phyloP scores from a whole-genome alignment of 106 monocot species.

The Dioscorea zingiberensis region DNA sequence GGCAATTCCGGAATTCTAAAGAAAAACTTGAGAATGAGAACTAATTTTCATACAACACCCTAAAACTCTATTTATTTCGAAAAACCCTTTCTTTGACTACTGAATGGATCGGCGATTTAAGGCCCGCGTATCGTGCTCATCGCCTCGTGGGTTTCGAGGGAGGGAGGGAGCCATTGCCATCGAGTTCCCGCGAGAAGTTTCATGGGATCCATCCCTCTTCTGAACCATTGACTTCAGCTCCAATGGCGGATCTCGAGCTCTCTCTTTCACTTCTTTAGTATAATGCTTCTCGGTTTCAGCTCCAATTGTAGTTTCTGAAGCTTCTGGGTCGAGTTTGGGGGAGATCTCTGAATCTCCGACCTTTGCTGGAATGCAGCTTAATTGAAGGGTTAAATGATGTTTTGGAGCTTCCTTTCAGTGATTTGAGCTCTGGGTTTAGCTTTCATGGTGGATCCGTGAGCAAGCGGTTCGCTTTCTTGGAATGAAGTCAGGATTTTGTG shows the following conservation, averaged over 20 bases:
- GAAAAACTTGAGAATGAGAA: no score
- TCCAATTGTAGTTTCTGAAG: not conserved
- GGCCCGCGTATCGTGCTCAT: no score
- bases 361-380: not conserved
- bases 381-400: not conserved
- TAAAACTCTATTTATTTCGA: no score
- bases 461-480: not conserved
- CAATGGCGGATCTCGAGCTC: not conserved
- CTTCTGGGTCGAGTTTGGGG: not conserved
- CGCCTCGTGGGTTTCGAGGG: no score
- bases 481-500: not conserved
- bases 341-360: not conserved
- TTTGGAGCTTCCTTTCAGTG: not conserved
- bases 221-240: not conserved
- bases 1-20: no score
- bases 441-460: not conserved
- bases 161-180: no score
- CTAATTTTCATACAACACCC: no score
- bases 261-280: not conserved
- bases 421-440: not conserved
- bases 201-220: not conserved
- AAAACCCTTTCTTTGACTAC: no score
- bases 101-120: no score
- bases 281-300: not conserved
- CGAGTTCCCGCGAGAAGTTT: not conserved